Conservation (phyloP, 129 eudicot genomes). For the Heracleum sosnowskyi region DNA sequence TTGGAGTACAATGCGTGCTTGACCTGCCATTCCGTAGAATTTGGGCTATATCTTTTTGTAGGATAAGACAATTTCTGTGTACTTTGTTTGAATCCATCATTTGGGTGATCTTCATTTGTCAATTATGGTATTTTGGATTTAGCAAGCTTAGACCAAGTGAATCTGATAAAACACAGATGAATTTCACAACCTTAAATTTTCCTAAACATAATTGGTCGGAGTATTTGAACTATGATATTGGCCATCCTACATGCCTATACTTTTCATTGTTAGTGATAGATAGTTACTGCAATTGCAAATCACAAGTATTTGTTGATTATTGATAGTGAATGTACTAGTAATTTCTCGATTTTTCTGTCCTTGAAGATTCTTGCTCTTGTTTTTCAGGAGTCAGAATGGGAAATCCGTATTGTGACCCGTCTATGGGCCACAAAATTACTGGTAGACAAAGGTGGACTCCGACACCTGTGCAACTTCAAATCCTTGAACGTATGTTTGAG, state of each 20-base stretch:
- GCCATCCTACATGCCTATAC: not conserved
- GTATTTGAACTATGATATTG: not conserved
- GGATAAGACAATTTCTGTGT: not conserved
- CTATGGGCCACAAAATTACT: slow-evolving; percentile 72
- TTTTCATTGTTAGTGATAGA: not conserved
- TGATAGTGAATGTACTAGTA: not conserved
- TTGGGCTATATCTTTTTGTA: not conserved
- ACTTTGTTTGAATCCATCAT: not conserved
- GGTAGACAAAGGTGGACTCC: slow-evolving; percentile 99
- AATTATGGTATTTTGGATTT: not conserved
- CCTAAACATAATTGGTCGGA: too few species aligned
- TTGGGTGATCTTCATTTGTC: not conserved
- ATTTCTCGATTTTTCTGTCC: not conserved
- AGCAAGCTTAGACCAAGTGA: not conserved
- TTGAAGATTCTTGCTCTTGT: slow-evolving; percentile 11
- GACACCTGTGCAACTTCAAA: slow-evolving; percentile 87
- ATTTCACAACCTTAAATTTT: not conserved
- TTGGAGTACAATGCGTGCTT: not conserved
- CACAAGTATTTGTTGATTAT: not conserved
- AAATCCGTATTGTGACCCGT: slow-evolving; percentile 67
- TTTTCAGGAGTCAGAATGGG: slow-evolving; percentile 76
- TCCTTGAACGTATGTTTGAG: slow-evolving; percentile 82
- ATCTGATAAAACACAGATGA: not conserved
- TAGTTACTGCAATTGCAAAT: not conserved
- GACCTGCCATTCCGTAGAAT: not conserved